Evolutionary conservation across 2,329 filamentous ascomycete genomes (phyloP), one percentile per base, ranked within the genome.

Genomic region (Alternaria hordeiaustralica): DNA sequence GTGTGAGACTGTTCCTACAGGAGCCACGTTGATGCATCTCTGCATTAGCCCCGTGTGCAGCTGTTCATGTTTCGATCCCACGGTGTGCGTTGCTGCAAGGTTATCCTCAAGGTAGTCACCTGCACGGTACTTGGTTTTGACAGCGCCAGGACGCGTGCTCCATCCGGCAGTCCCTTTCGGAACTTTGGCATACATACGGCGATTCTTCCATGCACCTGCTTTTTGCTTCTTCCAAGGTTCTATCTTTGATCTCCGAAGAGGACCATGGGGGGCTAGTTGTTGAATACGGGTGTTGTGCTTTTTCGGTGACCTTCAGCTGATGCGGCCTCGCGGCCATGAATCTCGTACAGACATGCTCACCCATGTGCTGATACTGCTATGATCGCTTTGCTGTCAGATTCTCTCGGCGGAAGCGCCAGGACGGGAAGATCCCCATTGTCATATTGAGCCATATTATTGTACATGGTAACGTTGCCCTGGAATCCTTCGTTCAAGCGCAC

Each of bases 1-100:
- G 43, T 6, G 44, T 21, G 44, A 30, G 46, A 58, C 21, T 23
- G 43, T 68, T 65, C 62, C 64, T 69, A 64, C 60, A 67, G 71
- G 71, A 71, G 68, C 68, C 67, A 74, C 70, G 72, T 73, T 58
- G 55, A 66, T 58, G 55, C 45, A 47, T 47, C 51, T 64, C 51
- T 64, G 51, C 59, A 61, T 57, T 51, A 61, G 53, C 47, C 49
- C 30, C 44, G 11, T 21, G 30, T 53, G 30, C 53, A 47, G 18
- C 44, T 47, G 44, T 23, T 20, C 44, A 53, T 53, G 20, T 36
- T 47, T 43, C 51, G 13, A 55, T 56, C 44, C 30, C 26, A 49
- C 15, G 13, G 49, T 41, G 49, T 41, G 49, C 30, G 13, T 41
- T 36, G 13, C 46, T 41, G 43, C 55, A 63, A 43, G 47, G 54